A percentile compares a stretch with the other conserved stretches of the same genome.
phyloP scores from a whole-genome alignment of 345 rosid genomes.

The Chamaenerion angustifolium region DNA sequence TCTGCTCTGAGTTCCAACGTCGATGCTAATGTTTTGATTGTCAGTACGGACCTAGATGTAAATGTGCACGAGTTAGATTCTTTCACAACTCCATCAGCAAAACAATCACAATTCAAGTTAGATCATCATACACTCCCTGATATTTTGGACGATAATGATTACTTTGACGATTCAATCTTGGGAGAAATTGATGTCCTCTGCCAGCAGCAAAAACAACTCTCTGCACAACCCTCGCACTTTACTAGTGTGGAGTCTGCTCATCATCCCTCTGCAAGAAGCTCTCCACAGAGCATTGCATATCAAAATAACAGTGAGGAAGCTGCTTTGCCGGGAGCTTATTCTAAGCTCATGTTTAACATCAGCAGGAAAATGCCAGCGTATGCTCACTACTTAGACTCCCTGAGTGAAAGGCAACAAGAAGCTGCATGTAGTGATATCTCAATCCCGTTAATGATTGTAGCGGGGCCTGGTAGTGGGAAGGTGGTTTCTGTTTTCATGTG shows the following conservation, averaged over 20 bases:
- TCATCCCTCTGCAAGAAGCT: too few species aligned
- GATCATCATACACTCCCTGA: constrained; percentile 21
- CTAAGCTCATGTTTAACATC: constrained; percentile 14
- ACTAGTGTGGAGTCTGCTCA: too few species aligned
- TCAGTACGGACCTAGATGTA: constrained; percentile 3
- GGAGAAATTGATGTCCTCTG: constrained; percentile 60
- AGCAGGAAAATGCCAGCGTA: constrained; percentile 45
- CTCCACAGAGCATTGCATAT: too few species aligned
- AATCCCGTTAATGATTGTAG: constrained; percentile 75
- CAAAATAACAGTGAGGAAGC: too few species aligned
- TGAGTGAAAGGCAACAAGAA: constrained; percentile 74
- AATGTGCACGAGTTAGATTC: constrained; percentile 11
- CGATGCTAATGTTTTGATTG: constrained; percentile 8
- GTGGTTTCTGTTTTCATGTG: constrained; percentile 15
- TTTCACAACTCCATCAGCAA: constrained; percentile 30
- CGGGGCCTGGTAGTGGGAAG: constrained; percentile 99
- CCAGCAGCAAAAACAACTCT: constrained; percentile 14
- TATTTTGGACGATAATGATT: constrained; percentile 48
- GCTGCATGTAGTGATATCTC: constrained; percentile 71
- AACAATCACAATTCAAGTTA: constrained; percentile 1
- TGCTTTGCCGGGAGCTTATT: constrained; percentile 1
- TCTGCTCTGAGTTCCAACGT: neutral
- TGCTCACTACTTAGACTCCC: constrained; percentile 44
- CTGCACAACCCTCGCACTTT: too few species aligned
- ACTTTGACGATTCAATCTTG: constrained; percentile 44